Percentiles rank a stretch among this genome's conserved stretches.
These are phyloP conservation scores for Beta vulgaris DNA, from an alignment of 148 eudicot species.

Conservation along the genomic window DNA sequence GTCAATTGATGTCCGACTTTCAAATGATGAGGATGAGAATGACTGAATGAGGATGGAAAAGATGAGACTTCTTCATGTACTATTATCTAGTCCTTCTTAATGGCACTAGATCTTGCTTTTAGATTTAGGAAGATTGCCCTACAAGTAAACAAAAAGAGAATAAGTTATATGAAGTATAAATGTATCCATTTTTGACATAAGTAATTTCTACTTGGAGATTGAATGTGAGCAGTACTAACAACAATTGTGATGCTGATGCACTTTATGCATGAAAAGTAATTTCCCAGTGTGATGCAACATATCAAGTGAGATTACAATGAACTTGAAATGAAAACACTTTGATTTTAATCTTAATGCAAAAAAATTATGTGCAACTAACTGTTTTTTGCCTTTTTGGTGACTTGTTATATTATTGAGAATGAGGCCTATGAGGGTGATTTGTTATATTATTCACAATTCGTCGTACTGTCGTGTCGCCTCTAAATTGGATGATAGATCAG, in stretches of 20 bases:
- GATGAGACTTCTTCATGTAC: not conserved
- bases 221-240: not conserved
- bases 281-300: not conserved
- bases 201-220: not conserved
- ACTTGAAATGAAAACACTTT: too few species aligned
- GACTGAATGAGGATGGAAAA: not conserved
- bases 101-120: constrained; percentile 43
- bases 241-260: not conserved
- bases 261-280: not conserved
- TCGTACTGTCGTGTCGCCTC: too few species aligned
- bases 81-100: constrained; percentile 37
- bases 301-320: too few species aligned
- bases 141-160: constrained; percentile 10
- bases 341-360: too few species aligned
- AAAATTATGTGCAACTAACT: too few species aligned
- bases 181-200: not conserved
- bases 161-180: not conserved
- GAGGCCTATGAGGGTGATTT: too few species aligned
- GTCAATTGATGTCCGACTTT: not conserved
- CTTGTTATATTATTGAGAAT: too few species aligned
- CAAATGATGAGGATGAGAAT: not conserved
- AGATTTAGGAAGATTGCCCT: constrained; percentile 62
- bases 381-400: too few species aligned
- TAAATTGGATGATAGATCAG: too few species aligned
- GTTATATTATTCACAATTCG: too few species aligned